Evolutionary conservation across 1,284 basidiomycete species (phyloP), one percentile per base, ranked within the genome.

Genomic region (Papiliotrema flavescens): DNA sequence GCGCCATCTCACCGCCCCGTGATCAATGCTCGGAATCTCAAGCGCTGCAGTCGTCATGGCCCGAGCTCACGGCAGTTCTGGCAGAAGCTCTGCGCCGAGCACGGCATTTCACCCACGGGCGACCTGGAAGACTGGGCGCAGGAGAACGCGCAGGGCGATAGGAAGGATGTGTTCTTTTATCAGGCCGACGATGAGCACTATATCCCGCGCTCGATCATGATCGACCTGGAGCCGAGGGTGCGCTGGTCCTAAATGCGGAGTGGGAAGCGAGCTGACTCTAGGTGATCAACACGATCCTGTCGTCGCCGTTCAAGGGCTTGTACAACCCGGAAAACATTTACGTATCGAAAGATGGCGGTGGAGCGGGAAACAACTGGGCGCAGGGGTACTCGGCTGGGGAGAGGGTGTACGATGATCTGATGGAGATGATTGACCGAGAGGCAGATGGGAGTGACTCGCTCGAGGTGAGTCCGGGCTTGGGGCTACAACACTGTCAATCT

Each of bases 111-210:
- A 71, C 88, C 88, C 53, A 88, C 92, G 65, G 93, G 94, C 41
- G 90, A 91, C 57, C 83, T 95, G 40, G 91, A 96, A 75, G 92
- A 96, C 61, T 94, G 89, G 89, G 91, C 91, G 2, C 89, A 88
- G 2, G 91, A 94, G 67, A 89, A 89, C 28, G 66, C 66, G n/a
- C 71, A 70, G 55, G 89, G 90, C 3, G 96, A 98, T 76, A 82
- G 96, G 65, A 99, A 98, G 71, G 96, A 99, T 77, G 95, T 98
- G 41, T 99, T 99, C 79, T 99, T 99, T 79, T 99, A 99, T 76
- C 96, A 98, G 75, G 96, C 96, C 13, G 96, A 99, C 75, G 96
- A 99, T 73, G 96, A 98, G 74, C 95, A 98, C 71, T 99, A 98
- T 75, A 94, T 98, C 63, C 96, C 96, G 9, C 84, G 96, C 52